Percentiles rank a stretch among this genome's conserved stretches.
Evolutionary conservation across 768 basidiomycete genomes (phyloP).

Genomic region (Chlorophyllum brunneum): DNA sequence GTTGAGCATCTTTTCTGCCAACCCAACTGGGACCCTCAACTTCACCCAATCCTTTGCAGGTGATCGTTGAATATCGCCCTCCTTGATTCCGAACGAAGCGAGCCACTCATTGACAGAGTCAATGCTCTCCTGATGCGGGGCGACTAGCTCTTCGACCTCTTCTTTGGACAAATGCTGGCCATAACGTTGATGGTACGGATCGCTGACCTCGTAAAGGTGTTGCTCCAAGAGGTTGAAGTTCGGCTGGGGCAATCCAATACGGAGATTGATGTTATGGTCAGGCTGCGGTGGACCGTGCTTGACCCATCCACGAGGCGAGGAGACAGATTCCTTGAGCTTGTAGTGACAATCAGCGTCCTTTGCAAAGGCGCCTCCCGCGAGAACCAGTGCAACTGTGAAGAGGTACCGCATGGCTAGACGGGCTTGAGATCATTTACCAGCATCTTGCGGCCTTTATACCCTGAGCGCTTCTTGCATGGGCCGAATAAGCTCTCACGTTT

Average conservation of each 20-base stretch:
- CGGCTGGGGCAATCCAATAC: constrained; percentile 52
- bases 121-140: constrained; percentile 54
- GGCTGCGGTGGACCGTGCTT: constrained; percentile 39
- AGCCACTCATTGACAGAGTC: constrained; percentile 60
- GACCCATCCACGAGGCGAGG: constrained; percentile 46
- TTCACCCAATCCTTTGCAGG: constrained; percentile 67
- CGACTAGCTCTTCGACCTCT: constrained; percentile 59
- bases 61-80: constrained; percentile 44
- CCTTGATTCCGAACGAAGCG: constrained; percentile 45
- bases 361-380: constrained; percentile 17
- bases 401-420: background rate
- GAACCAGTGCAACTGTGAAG: constrained; percentile 1
- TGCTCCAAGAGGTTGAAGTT: constrained; percentile 45
- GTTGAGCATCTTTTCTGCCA: constrained; percentile 65
- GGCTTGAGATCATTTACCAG: background rate
- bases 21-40: constrained; percentile 48
- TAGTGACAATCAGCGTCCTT: constrained; percentile 17
- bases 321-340: constrained; percentile 31
- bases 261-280: constrained; percentile 47
- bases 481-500: constrained; percentile 3
- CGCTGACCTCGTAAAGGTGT: constrained; percentile 52
- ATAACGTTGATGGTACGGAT: constrained; percentile 48
- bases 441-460: background rate
- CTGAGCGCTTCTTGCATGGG: background rate
- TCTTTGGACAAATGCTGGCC: constrained; percentile 59